phyloP scores from a whole-genome alignment of 192 early-diverging fungal species.

The Backusella tuberculispora region DNA sequence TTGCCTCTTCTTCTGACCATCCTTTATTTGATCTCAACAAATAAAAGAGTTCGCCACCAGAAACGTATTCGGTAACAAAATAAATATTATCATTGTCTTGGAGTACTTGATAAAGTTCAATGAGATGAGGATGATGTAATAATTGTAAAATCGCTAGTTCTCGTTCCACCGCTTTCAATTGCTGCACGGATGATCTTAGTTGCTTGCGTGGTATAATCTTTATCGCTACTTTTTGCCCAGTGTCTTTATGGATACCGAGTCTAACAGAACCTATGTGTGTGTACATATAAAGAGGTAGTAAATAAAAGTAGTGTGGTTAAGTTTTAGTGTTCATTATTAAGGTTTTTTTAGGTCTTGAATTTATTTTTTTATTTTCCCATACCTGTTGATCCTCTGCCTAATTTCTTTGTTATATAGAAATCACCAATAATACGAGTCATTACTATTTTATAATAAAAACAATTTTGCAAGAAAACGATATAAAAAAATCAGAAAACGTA shows the following conservation, averaged over 20 bases:
- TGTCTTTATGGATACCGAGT: slow-evolving; percentile 30
- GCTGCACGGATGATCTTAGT: slow-evolving; percentile 8
- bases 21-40: slow-evolving; percentile 25
- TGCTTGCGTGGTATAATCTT: slow-evolving; percentile 33
- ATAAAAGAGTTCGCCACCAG: slow-evolving; percentile 30
- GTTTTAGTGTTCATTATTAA: no score
- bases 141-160: slow-evolving; percentile 37
- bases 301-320: no score
- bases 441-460: no score
- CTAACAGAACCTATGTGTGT: slow-evolving; percentile 30
- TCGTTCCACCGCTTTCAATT: slow-evolving; percentile 23
- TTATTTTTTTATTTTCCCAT: neutral
- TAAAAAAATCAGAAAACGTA: no score
- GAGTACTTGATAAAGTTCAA: slow-evolving; percentile 29
- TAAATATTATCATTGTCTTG: slow-evolving; percentile 36
- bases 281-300: neutral
- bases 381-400: slow-evolving; percentile 19
- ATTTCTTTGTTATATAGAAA: slow-evolving; percentile 2
- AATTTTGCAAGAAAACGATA: no score
- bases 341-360: no score
- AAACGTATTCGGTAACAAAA: slow-evolving; percentile 35
- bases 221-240: slow-evolving; percentile 39
- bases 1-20: slow-evolving; percentile 59
- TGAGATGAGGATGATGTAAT: slow-evolving; percentile 31
- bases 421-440: neutral